phyloP scores from a whole-genome alignment of 2,329 filamentous ascomycete genomes.

The Lachnellula hyalina region DNA sequence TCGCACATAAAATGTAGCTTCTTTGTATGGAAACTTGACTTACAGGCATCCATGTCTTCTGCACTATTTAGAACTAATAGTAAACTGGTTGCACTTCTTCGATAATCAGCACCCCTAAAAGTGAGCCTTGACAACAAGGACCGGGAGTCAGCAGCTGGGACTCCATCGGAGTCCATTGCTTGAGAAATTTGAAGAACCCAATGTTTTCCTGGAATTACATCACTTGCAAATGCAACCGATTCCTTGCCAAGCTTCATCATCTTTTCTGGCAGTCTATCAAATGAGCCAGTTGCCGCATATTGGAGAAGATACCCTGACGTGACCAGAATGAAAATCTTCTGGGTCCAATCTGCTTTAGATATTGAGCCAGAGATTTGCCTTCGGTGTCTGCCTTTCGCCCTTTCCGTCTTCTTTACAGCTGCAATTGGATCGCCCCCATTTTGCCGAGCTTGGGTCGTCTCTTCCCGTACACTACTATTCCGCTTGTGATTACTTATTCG shows the following conservation, averaged over 20 bases:
- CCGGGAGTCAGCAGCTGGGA: constrained; percentile 44
- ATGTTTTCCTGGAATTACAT: constrained; percentile 72
- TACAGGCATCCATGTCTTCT: constrained; percentile 68
- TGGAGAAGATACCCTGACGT: constrained; percentile 68
- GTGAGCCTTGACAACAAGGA: constrained; percentile 63
- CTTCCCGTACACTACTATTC: constrained; percentile 39
- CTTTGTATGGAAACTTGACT: too few species aligned
- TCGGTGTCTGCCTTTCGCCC: constrained; percentile 37
- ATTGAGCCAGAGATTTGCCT: constrained; percentile 32
- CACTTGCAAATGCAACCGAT: constrained; percentile 75
- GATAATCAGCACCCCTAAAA: constrained; percentile 50
- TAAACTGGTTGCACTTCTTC: constrained; percentile 54
- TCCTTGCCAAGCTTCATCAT: constrained; percentile 65
- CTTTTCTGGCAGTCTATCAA: constrained; percentile 69
- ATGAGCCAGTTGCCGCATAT: constrained; percentile 64
- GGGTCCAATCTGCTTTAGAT: constrained; percentile 55
- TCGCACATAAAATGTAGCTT: too few species aligned
- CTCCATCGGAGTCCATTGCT: constrained; percentile 53
- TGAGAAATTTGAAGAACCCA: constrained; percentile 76
- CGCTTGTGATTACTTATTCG: constrained; percentile 50
- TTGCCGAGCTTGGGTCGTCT: constrained; percentile 28
- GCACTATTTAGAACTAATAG: constrained; percentile 68
- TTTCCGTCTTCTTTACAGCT: constrained; percentile 35
- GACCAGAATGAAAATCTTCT: constrained; percentile 67
- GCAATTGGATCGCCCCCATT: constrained; percentile 13